phyloP scores from a whole-genome alignment of 1,284 basidiomycete genomes.

The Moesziomyces aphidis region DNA sequence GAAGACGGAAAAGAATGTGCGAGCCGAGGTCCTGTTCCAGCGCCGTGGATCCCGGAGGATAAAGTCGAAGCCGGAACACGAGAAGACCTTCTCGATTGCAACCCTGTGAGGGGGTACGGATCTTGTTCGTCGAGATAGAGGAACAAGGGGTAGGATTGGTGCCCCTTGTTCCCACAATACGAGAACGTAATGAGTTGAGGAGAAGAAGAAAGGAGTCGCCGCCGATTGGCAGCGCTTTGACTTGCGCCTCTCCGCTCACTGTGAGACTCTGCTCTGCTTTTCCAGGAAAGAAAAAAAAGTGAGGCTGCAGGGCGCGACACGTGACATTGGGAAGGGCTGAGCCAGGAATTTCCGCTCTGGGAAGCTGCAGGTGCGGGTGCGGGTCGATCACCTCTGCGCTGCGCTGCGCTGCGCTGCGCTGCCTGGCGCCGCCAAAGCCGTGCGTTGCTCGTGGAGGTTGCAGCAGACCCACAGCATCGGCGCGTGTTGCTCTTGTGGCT shows the following conservation, averaged over 20 bases:
- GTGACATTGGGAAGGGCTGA: neutral
- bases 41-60: conserved; percentile 20
- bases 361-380: neutral
- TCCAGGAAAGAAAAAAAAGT: conserved; percentile 1
- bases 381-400: no score
- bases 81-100: conserved; percentile 37
- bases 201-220: conserved; percentile 21
- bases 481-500: conserved; percentile 13
- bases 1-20: conserved; percentile 21
- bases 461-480: neutral
- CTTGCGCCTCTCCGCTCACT: neutral
- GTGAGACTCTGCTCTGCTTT: neutral
- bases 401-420: no score
- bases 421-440: no score
- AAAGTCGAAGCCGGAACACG: conserved; percentile 35
- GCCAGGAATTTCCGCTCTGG: neutral
- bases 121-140: conserved; percentile 60
- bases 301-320: neutral
- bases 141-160: conserved; percentile 34
- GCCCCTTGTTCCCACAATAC: conserved; percentile 57
- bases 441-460: conserved; percentile 4
- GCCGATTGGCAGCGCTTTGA: neutral
- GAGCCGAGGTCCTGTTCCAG: conserved; percentile 46
- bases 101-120: conserved; percentile 17
- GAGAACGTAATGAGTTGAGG: conserved; percentile 58